These are phyloP conservation scores for Mycena polygramma DNA, from an alignment of 768 basidiomycete genomes.

Conservation along the genomic window DNA sequence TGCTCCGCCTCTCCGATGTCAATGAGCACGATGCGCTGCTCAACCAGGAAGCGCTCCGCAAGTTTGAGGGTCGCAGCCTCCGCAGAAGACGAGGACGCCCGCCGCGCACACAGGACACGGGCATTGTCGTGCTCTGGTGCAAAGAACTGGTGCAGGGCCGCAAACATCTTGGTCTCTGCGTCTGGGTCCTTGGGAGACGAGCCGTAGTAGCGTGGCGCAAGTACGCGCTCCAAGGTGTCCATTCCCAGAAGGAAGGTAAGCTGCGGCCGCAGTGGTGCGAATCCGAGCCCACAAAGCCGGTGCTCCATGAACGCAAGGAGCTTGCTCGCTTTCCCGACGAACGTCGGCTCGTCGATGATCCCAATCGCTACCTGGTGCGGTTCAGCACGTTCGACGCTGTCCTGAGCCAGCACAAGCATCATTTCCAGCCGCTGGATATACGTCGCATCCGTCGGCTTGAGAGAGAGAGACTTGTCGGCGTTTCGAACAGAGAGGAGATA, in stretches of 20 bases:
- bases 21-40: constrained; percentile 67
- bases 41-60: constrained; percentile 64
- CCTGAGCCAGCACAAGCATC: constrained; percentile 79
- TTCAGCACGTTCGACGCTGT: constrained; percentile 46
- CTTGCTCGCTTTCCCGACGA: constrained; percentile 81
- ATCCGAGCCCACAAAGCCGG: constrained; percentile 46
- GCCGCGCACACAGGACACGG: constrained; percentile 74
- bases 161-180: constrained; percentile 64
- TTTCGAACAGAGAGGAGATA: constrained; percentile 89
- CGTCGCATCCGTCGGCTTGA: constrained; percentile 79
- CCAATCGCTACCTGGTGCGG: constrained; percentile 70
- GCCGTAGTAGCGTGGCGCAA: constrained; percentile 81
- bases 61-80: constrained; percentile 43
- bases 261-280: constrained; percentile 46
- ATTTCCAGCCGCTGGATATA: constrained; percentile 87
- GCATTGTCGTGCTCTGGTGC: constrained; percentile 67
- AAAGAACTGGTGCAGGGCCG: constrained; percentile 70
- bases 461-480: constrained; percentile 79
- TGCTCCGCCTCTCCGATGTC: constrained; percentile 68
- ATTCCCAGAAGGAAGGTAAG: constrained; percentile 84
- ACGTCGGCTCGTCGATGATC: constrained; percentile 89
- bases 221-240: constrained; percentile 88
- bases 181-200: constrained; percentile 39
- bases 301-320: constrained; percentile 65
- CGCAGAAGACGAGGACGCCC: constrained; percentile 44